Evolutionary conservation across 495 filamentous ascomycete species (phyloP).

Genomic region (Penicillium crystallinum): DNA sequence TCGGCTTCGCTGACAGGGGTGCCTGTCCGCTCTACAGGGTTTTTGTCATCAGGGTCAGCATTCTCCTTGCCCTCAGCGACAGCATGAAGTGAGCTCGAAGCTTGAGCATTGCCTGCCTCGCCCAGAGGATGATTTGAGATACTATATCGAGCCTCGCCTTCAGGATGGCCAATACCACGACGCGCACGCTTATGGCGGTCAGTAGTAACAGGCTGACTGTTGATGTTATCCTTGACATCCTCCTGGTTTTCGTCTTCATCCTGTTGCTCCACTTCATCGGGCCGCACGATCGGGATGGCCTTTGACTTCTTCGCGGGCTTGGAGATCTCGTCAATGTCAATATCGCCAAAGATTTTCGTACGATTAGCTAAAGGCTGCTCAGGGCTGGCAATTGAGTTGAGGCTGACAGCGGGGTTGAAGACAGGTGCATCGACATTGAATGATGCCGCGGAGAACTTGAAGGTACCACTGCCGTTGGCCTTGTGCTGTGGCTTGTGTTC

Average conservation of each 20-base stretch:
- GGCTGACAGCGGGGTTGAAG: slow-evolving; percentile 59
- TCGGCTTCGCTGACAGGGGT: slow-evolving; percentile 39
- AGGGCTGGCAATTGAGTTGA: slow-evolving; percentile 21
- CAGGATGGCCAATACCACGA: slow-evolving; percentile 52
- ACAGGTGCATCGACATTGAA: slow-evolving; percentile 79
- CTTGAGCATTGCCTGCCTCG: slow-evolving; percentile 38
- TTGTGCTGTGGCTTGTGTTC: slow-evolving; percentile 13
- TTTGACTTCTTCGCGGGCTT: slow-evolving; percentile 67
- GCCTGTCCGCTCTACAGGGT: slow-evolving; percentile 25
- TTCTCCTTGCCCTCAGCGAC: slow-evolving; percentile 47
- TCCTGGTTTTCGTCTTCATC: slow-evolving; percentile 45
- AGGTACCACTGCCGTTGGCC: slow-evolving; percentile 53
- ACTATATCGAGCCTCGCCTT: slow-evolving; percentile 67
- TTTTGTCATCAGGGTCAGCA: slow-evolving; percentile 26
- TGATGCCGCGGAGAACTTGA: slow-evolving; percentile 68
- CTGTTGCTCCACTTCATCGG: slow-evolving; percentile 46
- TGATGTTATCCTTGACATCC: slow-evolving; percentile 22
- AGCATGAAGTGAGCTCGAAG: slow-evolving; percentile 17
- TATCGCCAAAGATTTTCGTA: slow-evolving; percentile 68
- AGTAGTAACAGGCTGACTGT: slow-evolving; percentile 30
- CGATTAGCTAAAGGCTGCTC: slow-evolving; percentile 24
- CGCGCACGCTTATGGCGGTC: slow-evolving; percentile 70
- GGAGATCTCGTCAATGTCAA: slow-evolving; percentile 58
- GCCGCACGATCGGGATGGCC: slow-evolving; percentile 73
- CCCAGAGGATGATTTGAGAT: slow-evolving; percentile 46